Evolutionary conservation across 169 alveolate species (phyloP).

Genomic region (Theileria luwenshuni): DNA sequence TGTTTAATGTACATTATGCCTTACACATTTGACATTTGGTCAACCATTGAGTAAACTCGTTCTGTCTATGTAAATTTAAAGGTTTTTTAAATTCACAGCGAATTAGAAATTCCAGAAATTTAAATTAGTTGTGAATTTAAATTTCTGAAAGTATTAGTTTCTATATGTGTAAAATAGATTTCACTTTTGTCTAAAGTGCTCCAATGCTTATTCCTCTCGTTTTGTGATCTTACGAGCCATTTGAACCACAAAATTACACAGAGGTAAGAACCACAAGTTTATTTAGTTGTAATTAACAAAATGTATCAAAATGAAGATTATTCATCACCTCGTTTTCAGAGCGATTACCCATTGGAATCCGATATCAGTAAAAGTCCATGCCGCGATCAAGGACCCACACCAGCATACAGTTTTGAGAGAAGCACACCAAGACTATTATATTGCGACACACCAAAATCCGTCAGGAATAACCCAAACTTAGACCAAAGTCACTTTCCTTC

Average conservation of each 20-base stretch:
- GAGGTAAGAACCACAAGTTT: background rate
- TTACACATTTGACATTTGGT: background rate
- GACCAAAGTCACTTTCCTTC: background rate
- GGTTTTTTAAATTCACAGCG: background rate
- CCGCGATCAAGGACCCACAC: background rate
- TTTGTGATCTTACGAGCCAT: slow-evolving; percentile 19
- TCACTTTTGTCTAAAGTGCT: slow-evolving; percentile 6
- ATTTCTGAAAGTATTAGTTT: background rate
- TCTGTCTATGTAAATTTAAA: background rate
- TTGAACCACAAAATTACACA: background rate
- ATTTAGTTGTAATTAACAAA: background rate
- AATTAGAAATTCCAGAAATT: background rate
- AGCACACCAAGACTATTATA: background rate
- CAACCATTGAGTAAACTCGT: background rate
- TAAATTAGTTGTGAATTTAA: background rate
- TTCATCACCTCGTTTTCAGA: slow-evolving; percentile 18
- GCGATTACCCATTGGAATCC: slow-evolving; percentile 17
- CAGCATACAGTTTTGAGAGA: slow-evolving; percentile 1
- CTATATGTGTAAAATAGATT: background rate
- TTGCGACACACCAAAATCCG: background rate
- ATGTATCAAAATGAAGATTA: slow-evolving; percentile 5
- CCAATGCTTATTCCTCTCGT: slow-evolving; percentile 6
- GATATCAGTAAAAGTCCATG: background rate
- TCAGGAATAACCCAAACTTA: background rate
- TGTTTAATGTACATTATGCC: background rate